A percentile compares a stretch with the other conserved stretches of the same genome.
phyloP scores from a whole-genome alignment of 495 filamentous ascomycete genomes.

The Penicillium riverlandense region DNA sequence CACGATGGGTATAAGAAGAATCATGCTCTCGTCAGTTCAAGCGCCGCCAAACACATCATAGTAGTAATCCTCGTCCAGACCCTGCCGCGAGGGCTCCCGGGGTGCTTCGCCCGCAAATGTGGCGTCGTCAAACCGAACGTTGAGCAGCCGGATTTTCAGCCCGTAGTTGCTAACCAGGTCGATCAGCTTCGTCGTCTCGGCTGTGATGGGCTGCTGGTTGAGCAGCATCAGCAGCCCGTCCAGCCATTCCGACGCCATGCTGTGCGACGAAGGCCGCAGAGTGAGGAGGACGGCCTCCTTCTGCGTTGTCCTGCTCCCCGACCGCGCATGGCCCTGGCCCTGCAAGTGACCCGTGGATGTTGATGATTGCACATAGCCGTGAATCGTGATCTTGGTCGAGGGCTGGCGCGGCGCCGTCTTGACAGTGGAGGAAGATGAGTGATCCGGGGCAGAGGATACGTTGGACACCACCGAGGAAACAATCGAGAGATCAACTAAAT shows the following conservation, averaged over 20 bases:
- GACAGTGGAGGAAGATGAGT: constrained; percentile 48
- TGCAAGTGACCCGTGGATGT: constrained; percentile 20
- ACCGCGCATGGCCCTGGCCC: constrained; percentile 23
- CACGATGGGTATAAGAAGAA: no score
- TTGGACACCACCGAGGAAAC: constrained; percentile 94
- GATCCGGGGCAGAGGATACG: constrained; percentile 53
- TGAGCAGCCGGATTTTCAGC: constrained; percentile 85
- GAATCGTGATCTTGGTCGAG: constrained; percentile 85
- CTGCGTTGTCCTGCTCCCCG: constrained; percentile 29
- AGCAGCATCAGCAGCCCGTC: constrained; percentile 94
- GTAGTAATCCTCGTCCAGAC: constrained; percentile 47
- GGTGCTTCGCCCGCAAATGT: constrained; percentile 39
- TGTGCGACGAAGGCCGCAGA: constrained; percentile 75
- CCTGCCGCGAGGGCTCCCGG: constrained; percentile 38
- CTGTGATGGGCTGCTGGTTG: constrained; percentile 92
- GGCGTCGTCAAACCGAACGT: constrained; percentile 78
- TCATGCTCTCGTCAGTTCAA: constrained; percentile 4
- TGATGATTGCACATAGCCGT: constrained; percentile 50
- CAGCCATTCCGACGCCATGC: constrained; percentile 88
- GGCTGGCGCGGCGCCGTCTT: constrained; percentile 45
- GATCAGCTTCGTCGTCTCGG: constrained; percentile 85
- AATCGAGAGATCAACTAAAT: constrained; percentile 74
- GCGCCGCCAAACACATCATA: constrained; percentile 48
- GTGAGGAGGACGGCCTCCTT: constrained; percentile 64
- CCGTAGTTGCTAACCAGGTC: constrained; percentile 82